These are phyloP conservation scores for Xylaria flabelliformis DNA, from an alignment of 495 filamentous ascomycete species.

Conservation along the genomic window DNA sequence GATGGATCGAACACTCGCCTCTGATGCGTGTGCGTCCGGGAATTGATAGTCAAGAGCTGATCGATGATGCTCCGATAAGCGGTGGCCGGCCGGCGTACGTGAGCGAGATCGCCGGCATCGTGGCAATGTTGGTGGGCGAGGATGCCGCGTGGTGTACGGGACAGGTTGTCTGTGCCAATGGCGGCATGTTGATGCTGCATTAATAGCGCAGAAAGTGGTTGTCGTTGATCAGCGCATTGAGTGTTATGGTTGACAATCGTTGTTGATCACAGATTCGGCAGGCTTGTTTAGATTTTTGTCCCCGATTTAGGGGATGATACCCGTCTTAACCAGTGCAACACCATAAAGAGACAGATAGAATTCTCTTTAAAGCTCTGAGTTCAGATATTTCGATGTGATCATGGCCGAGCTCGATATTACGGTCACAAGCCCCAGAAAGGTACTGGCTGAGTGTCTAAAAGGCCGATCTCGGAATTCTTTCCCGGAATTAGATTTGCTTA, in stretches of 20 bases:
- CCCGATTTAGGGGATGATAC: not conserved
- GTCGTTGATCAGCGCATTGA: not conserved
- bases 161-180: constrained; percentile 86
- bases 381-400: not conserved
- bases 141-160: constrained; percentile 85
- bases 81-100: constrained; percentile 77
- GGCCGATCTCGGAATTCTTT: not conserved
- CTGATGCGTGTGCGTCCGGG: constrained; percentile 59
- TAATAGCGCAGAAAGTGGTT: constrained; percentile 32
- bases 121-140: constrained; percentile 79
- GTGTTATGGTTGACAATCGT: no score
- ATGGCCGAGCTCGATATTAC: not conserved
- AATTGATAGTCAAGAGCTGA: constrained; percentile 66
- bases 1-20: constrained; percentile 73
- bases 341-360: not conserved
- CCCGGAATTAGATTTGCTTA: no score
- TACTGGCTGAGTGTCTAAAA: not conserved
- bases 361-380: not conserved
- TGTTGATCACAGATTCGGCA: not conserved
- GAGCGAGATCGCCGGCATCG: constrained; percentile 80
- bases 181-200: constrained; percentile 71
- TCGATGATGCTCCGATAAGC: constrained; percentile 56
- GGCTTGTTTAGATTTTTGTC: not conserved
- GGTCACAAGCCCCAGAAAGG: not conserved
- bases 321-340: not conserved